phyloP scores from a whole-genome alignment of 2,329 filamentous ascomycete species.

The Colletotrichum coccodes region DNA sequence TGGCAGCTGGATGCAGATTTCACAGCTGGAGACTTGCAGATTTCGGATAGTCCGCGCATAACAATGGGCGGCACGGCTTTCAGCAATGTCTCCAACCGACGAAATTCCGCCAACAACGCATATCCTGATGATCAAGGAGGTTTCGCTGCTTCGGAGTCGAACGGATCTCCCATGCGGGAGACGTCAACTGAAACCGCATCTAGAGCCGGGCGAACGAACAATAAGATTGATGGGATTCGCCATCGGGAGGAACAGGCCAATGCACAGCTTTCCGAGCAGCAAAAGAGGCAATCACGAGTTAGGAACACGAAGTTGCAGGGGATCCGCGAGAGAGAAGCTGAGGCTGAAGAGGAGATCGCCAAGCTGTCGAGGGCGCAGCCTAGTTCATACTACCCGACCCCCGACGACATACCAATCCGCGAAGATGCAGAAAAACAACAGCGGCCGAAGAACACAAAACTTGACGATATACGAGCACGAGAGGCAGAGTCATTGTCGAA shows the following conservation, averaged over 20 bases:
- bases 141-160: slow-evolving; percentile 18
- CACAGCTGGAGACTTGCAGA: slow-evolving; percentile 64
- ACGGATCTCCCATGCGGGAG: slow-evolving; percentile 18
- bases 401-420: slow-evolving; percentile 48
- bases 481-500: slow-evolving; percentile 57
- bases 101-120: slow-evolving; percentile 39
- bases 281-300: slow-evolving; percentile 22
- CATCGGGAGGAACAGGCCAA: slow-evolving; percentile 51
- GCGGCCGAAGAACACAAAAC: slow-evolving; percentile 50
- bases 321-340: slow-evolving; percentile 53
- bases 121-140: neutral
- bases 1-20: slow-evolving; percentile 69
- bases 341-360: slow-evolving; percentile 36
- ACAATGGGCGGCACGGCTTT: slow-evolving; percentile 48
- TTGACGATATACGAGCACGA: slow-evolving; percentile 59
- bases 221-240: slow-evolving; percentile 60
- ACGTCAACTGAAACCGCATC: neutral
- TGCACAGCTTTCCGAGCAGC: slow-evolving; percentile 9
- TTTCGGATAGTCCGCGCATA: slow-evolving; percentile 67
- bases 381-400: slow-evolving; percentile 35
- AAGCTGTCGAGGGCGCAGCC: neutral
- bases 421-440: slow-evolving; percentile 40
- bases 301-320: slow-evolving; percentile 58
- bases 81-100: slow-evolving; percentile 36
- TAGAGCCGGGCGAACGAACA: slow-evolving; percentile 46